A percentile compares a stretch with the other conserved stretches of the same genome.
These are phyloP conservation scores for Trichoderma atroviride DNA, from an alignment of 2,329 filamentous ascomycete species.

Conservation along the genomic window DNA sequence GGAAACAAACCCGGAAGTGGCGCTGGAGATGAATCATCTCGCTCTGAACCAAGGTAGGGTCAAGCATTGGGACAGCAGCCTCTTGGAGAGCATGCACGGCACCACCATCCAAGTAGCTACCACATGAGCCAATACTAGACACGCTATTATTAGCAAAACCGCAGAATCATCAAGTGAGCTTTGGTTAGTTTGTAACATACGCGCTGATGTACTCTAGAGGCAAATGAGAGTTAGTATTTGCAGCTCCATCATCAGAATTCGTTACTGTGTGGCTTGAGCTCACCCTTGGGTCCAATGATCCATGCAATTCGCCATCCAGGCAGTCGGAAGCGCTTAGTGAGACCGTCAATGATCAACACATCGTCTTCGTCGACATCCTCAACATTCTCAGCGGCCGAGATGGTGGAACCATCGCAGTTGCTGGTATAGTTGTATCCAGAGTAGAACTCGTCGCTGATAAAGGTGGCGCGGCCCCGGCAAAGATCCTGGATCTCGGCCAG, in stretches of 20 bases:
- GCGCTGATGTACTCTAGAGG: conserved; percentile 81
- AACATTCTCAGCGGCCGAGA: conserved; percentile 87
- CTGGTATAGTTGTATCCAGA: conserved; percentile 94
- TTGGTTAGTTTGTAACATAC: conserved; percentile 41
- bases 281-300: conserved; percentile 85
- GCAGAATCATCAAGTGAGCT: not conserved
- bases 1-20: conserved; percentile 72
- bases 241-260: not conserved
- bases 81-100: conserved; percentile 96
- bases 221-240: conserved; percentile 17
- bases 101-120: conserved; percentile 91
- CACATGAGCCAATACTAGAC: conserved; percentile 76
- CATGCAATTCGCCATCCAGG: conserved; percentile 96
- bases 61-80: conserved; percentile 90
- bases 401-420: conserved; percentile 85
- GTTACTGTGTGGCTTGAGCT: conserved; percentile 25
- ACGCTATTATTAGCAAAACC: not conserved
- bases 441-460: conserved; percentile 98
- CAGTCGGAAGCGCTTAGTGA: conserved; percentile 95
- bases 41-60: conserved; percentile 73
- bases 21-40: conserved; percentile 89
- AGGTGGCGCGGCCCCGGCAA: conserved; percentile 83
- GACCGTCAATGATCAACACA: conserved; percentile 90
- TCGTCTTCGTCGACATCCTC: conserved; percentile 88
- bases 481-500: conserved; percentile 90